Conservation (phyloP, 257 asterid species). For the Fraxinus anomala region DNA sequence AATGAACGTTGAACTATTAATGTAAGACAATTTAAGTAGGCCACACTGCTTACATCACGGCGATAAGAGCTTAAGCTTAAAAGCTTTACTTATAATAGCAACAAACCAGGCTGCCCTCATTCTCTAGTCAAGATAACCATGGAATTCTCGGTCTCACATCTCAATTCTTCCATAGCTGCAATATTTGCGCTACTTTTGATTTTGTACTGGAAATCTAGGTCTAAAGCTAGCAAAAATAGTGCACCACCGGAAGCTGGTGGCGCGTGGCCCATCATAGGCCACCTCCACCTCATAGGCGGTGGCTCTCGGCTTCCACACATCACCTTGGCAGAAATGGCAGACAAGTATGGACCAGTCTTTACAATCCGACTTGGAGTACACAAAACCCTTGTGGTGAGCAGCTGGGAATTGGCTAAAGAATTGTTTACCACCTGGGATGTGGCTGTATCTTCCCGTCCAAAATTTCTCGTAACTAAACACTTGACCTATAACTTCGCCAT, state of each 20-base stretch:
- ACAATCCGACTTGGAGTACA: constrained; percentile 23
- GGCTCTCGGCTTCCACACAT: constrained; percentile 6
- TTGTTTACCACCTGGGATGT: constrained; percentile 22
- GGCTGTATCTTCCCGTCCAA: constrained; percentile 15
- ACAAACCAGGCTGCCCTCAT: not conserved
- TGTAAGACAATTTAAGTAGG: too few species aligned
- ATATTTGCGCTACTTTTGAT: not conserved
- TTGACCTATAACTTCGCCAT: constrained; percentile 23
- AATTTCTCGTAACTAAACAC: constrained; percentile 6
- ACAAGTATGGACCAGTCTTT: constrained; percentile 28
- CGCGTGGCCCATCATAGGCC: constrained; percentile 32
- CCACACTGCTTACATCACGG: too few species aligned
- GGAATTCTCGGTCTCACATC: not conserved
- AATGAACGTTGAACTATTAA: too few species aligned
- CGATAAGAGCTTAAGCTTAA: too few species aligned
- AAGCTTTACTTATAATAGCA: not conserved
- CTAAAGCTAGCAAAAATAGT: not conserved
- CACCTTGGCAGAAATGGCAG: constrained; percentile 19
- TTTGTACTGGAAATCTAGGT: not conserved
- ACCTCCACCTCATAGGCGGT: not conserved
- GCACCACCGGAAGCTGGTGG: constrained; percentile 27
- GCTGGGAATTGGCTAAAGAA: constrained; percentile 24
- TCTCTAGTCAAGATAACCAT: not conserved
- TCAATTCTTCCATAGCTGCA: not conserved
- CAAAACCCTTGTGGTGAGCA: constrained; percentile 14